A percentile compares a stretch with the other conserved stretches of the same genome.
Evolutionary conservation across 2,329 filamentous ascomycete genomes (phyloP).

Genomic region (Aspergillus unguis): DNA sequence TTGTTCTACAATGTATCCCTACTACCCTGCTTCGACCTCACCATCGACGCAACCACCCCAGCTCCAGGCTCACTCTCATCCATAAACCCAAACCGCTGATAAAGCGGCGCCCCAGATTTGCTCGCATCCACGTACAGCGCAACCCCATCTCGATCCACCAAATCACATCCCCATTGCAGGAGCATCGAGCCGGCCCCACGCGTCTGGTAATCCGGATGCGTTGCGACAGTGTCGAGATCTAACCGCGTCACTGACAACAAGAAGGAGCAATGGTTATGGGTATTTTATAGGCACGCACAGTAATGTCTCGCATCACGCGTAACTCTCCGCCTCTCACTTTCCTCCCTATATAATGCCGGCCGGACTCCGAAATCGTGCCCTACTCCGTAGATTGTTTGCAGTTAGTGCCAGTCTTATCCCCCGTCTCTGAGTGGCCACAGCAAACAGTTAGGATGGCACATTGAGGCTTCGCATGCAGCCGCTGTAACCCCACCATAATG

Average conservation of each 20-base stretch:
- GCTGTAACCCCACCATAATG: too few species aligned
- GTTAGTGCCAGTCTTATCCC: too few species aligned
- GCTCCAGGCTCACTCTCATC: not conserved
- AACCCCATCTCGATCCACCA: conserved; percentile 10
- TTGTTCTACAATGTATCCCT: too few species aligned
- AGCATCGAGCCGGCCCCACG: conserved; percentile 19
- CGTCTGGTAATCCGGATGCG: conserved; percentile 16
- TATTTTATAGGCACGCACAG: conserved; percentile 17
- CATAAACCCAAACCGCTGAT: conserved; percentile 15
- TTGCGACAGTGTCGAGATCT: conserved; percentile 21
- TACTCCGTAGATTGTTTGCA: too few species aligned
- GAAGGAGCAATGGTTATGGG: not conserved
- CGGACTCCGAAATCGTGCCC: too few species aligned
- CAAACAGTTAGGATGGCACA: too few species aligned
- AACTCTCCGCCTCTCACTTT: conserved; percentile 20
- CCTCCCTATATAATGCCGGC: conserved; percentile 6
- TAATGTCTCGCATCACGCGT: conserved; percentile 26
- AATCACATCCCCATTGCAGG: conserved; percentile 19
- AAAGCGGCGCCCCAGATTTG: conserved; percentile 10
- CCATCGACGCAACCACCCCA: not conserved
- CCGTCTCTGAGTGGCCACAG: too few species aligned
- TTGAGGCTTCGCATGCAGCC: too few species aligned
- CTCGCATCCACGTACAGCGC: conserved; percentile 16
- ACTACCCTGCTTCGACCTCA: not conserved
- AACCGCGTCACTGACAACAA: not conserved